Base-by-base conservation (phyloP, 2,329 filamentous ascomycete species). In the Claviceps capensis region DNA sequence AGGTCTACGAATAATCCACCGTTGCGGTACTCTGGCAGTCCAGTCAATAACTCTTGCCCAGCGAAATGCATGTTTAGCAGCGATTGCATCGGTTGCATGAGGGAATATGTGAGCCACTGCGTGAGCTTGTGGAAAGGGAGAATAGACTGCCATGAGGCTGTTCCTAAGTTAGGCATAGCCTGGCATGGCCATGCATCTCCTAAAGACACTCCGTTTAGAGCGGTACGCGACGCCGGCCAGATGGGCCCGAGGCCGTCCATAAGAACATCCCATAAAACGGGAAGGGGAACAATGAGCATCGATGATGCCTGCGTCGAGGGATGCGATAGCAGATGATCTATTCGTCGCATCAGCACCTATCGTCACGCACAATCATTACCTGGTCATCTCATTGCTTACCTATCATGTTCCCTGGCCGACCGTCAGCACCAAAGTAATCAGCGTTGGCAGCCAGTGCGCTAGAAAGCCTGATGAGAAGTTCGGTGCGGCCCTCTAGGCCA, bases 171-270 rank as follows among this genome's bases (percentile, higher is more conserved):
- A 1, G 89, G 88, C 80, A 97, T 88, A 36, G 83, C 80, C 11
- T 79, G 82, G 69, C 90, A 95, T 0, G 85, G 86, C 93, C 93
- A 98, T 23, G 93, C 91, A 64, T 98, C 93, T 52, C 93, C 93
- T 16, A 98, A 80, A 0, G 89, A 82, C 30, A 87, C 77, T 2
- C 89, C 89, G 63, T 95, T 88, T 59, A 98, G 85, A 56, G 85
- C 81, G 0, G 91, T 95, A 56, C 91, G 82, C 0, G 87, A 88
- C 1, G 81, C 70, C 0, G 93, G 91, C 93, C 93, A 98, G 65
- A 97, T 94, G 1, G 84, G 78, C 4, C 82, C 79, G 9, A 98
- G 75, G 7, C 89, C 88, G 53, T 88, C 83, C 82, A 95, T 94
- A 11, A 98, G 79, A 1, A 91, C 81, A 55, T 83, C 82, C 93